Conservation (phyloP, 2,329 filamentous ascomycete species). For the Cladosporium sphaerospermum region DNA sequence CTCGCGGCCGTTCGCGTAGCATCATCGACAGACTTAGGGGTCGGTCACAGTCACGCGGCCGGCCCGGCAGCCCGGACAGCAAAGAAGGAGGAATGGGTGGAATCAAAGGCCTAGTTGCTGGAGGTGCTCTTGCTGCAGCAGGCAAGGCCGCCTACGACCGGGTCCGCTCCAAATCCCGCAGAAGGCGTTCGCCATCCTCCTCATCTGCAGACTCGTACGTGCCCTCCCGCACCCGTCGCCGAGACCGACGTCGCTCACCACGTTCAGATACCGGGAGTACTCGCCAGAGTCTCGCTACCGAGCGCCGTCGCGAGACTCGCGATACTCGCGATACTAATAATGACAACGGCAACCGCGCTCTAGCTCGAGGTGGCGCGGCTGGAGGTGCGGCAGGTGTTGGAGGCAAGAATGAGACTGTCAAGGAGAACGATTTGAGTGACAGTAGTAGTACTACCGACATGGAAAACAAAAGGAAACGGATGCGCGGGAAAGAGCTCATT, state of each 20-base stretch:
- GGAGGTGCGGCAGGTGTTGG: constrained; percentile 25
- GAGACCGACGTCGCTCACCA: constrained; percentile 34
- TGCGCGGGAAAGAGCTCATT: constrained; percentile 60
- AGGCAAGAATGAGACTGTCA: constrained; percentile 12
- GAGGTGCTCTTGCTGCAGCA: constrained; percentile 44
- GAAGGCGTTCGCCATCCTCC: constrained; percentile 39
- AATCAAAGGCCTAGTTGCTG: constrained; percentile 43
- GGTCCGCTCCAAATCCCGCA: constrained; percentile 48
- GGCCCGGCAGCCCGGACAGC: constrained; percentile 24
- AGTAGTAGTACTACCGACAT: constrained; percentile 46
- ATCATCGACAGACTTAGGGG: constrained; percentile 39
- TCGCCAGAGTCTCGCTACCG: constrained; percentile 29
- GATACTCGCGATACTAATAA: constrained; percentile 31
- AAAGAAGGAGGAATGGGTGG: constrained; percentile 37
- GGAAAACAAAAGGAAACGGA: constrained; percentile 56
- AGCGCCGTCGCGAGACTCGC: constrained; percentile 25
- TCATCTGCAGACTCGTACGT: constrained; percentile 48
- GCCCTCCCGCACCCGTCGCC: constrained; percentile 41
- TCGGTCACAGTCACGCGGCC: constrained; percentile 46
- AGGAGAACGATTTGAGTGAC: constrained; percentile 22
- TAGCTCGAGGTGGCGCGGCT: constrained; percentile 35
- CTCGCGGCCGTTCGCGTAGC: constrained; percentile 45
- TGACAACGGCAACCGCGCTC: constrained; percentile 36
- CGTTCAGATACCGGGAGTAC: constrained; percentile 34
- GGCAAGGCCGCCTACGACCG: constrained; percentile 50